Evolutionary conservation across 306 rosid species (phyloP), one percentile per base, ranked within the genome.

Genomic region (Leucaena leucocephala): DNA sequence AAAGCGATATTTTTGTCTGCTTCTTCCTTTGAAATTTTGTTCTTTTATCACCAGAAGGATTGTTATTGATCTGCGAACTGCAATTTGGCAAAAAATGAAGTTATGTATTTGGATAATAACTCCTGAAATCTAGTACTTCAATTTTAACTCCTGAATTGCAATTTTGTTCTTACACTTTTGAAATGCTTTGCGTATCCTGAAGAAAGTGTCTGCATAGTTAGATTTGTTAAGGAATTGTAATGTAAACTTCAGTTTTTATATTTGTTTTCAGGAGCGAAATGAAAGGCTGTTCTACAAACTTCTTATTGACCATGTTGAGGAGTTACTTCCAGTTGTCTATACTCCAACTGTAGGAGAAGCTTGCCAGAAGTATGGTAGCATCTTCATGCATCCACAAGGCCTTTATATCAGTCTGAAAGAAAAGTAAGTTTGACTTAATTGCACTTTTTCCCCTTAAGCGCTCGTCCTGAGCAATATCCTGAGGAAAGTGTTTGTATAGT

Each of bases 261-360:
- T 50, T 38, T 84, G 61, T 86, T 87, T 74, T 74, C 91, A 95
- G 98, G 98, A 81, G 86, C 91, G 88, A 81, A 95, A 95, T 48
- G 91, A 95, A 84, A 93, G 82, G 81, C 75, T 95, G 85, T 95
- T 95, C 82, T 95, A 95, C 83, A 92, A 81, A 81, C 85, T 95
- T 81, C 91, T 95, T 44, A 82, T 93, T 64, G 91, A 91, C 9
- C 86, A 95, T 85, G 94, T 95, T 61, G 98, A 95, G 91, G 98
- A 95, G 87, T 84, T 92, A 79, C 97, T 95, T 22, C 98, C 98
- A 17, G 84, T 95, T 83, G 98, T 95, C 39, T 95, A 95, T 82
- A 95, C 98, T 44, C 98, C 98, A 71, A 93, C 98, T 2, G 98
- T 95, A 16, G 98, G 98, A 73, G 98, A 95, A 85, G 98, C 98